phyloP scores from a whole-genome alignment of 768 basidiomycete species.

The Naganishia onofrii region DNA sequence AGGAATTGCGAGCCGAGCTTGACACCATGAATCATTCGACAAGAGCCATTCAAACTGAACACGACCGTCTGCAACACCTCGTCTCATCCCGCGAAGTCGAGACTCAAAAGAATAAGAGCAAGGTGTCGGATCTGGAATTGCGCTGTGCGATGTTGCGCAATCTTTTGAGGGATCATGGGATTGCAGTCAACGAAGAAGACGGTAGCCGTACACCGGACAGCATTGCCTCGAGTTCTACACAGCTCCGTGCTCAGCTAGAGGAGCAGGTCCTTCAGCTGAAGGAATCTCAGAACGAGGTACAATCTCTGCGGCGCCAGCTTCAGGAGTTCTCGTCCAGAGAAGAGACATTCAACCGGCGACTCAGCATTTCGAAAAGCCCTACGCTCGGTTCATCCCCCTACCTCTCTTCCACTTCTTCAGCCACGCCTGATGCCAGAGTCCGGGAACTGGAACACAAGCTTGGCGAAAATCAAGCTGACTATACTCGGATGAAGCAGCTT shows the following conservation, averaged over 20 bases:
- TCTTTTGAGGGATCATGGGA: slow-evolving; percentile 83
- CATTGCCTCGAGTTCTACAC: slow-evolving; percentile 42
- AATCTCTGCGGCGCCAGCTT: slow-evolving; percentile 64
- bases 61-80: not conserved
- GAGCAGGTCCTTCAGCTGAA: slow-evolving; percentile 68
- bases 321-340: slow-evolving; percentile 73
- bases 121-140: slow-evolving; percentile 64
- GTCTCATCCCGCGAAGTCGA: slow-evolving; percentile 16
- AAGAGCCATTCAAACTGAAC: slow-evolving; percentile 63
- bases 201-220: slow-evolving; percentile 54
- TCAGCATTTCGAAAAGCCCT: slow-evolving; percentile 11
- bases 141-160: slow-evolving; percentile 76
- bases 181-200: slow-evolving; percentile 72
- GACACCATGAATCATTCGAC: slow-evolving; percentile 59
- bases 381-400: not conserved
- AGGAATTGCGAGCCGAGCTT: slow-evolving; percentile 69
- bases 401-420: slow-evolving; percentile 26
- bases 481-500: slow-evolving; percentile 73
- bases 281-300: slow-evolving; percentile 70
- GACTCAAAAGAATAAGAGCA: not conserved
- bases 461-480: slow-evolving; percentile 36
- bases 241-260: slow-evolving; percentile 63
- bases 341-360: slow-evolving; percentile 39
- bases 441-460: slow-evolving; percentile 67
- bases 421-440: slow-evolving; percentile 55